Evolutionary conservation across 805 yeast species (phyloP).

Genomic region (Candida ovalis): DNA sequence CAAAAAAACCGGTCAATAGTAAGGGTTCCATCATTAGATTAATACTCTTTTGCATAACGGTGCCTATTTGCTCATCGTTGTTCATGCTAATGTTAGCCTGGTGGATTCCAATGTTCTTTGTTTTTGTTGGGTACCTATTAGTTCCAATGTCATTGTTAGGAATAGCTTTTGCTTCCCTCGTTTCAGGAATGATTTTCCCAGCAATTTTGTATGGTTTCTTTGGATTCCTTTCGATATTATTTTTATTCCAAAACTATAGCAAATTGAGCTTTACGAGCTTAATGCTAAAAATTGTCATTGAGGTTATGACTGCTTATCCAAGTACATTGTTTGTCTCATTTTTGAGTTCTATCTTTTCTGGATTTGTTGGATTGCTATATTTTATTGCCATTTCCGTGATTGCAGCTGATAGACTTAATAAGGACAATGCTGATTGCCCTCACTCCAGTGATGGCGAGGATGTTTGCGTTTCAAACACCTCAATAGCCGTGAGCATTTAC

Average conservation of each 20-base stretch:
- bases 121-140: slow-evolving; percentile 26
- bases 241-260: slow-evolving; percentile 22
- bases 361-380: slow-evolving; percentile 60
- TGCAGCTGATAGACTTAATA: slow-evolving; percentile 18
- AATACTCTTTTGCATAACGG: slow-evolving; percentile 9
- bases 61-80: slow-evolving; percentile 23
- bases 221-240: slow-evolving; percentile 20
- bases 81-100: slow-evolving; percentile 22
- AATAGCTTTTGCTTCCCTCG: slow-evolving; percentile 17
- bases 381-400: slow-evolving; percentile 62
- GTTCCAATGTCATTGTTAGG: slow-evolving; percentile 26
- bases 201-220: slow-evolving; percentile 17
- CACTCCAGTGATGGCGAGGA: slow-evolving; percentile 27
- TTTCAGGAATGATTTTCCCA: slow-evolving; percentile 17
- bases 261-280: slow-evolving; percentile 29
- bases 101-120: slow-evolving; percentile 26
- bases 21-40: slow-evolving; percentile 6
- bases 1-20: slow-evolving; percentile 4
- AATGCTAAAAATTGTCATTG: slow-evolving; percentile 47
- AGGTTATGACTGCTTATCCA: slow-evolving; percentile 71
- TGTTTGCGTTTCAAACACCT: slow-evolving; percentile 28
- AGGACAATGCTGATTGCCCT: slow-evolving; percentile 53
- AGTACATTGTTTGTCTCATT: slow-evolving; percentile 52
- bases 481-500: slow-evolving; percentile 41
- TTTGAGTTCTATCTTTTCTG: slow-evolving; percentile 39